Percentiles rank a stretch among this genome's conserved stretches.
Evolutionary conservation across 2,329 filamentous ascomycete genomes (phyloP).

Genomic region (Aspergillus awamori): DNA sequence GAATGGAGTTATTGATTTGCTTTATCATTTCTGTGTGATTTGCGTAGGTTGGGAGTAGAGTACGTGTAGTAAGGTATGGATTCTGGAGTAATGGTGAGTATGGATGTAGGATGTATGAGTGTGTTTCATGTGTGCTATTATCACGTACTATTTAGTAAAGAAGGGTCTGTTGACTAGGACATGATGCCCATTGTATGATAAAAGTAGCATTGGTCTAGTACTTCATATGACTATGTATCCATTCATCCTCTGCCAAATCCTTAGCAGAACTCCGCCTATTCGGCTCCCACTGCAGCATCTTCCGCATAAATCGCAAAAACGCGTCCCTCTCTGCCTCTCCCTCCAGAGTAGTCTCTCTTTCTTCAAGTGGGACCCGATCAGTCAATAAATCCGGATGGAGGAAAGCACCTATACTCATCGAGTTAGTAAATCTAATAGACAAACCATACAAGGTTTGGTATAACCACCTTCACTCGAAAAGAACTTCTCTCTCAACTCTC

Average conservation of each 20-base stretch:
- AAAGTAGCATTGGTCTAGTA: too few relatives aligned
- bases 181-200: too few relatives aligned
- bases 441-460: not conserved
- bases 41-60: too few relatives aligned
- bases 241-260: constrained; percentile 34
- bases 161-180: too few relatives aligned
- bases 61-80: too few relatives aligned
- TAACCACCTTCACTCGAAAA: constrained; percentile 41
- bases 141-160: too few relatives aligned
- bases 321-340: constrained; percentile 31
- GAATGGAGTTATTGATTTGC: too few relatives aligned
- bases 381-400: constrained; percentile 24
- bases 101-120: too few relatives aligned
- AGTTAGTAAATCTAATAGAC: too few relatives aligned
- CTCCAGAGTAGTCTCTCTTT: constrained; percentile 43
- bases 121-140: too few relatives aligned
- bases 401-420: constrained; percentile 32
- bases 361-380: constrained; percentile 34
- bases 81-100: too few relatives aligned
- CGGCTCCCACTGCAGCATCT: constrained; percentile 44
- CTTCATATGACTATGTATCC: constrained; percentile 19
- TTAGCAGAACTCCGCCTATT: constrained; percentile 33
- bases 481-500: constrained; percentile 40
- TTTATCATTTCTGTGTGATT: too few relatives aligned
- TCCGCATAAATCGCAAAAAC: constrained; percentile 39